phyloP scores from a whole-genome alignment of 1,284 basidiomycete species.

The Moniliophthora roreri region DNA sequence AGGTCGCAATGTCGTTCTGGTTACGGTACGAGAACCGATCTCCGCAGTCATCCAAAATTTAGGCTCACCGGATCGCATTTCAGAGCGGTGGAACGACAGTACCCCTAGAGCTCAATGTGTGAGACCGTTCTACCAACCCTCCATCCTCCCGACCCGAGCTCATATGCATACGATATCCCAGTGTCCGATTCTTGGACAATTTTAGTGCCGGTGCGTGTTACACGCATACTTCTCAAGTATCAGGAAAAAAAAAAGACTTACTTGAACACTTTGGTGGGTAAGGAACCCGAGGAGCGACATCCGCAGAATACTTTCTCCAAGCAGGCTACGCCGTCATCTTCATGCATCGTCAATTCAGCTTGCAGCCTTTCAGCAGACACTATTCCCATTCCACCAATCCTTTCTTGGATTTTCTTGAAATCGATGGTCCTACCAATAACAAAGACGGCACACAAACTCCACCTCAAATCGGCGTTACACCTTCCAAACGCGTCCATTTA shows the following conservation, averaged over 20 bases:
- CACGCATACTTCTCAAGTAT: too few species aligned
- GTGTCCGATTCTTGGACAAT: slow-evolving; percentile 97
- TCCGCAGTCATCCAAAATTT: slow-evolving; percentile 8
- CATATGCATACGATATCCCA: slow-evolving; percentile 36
- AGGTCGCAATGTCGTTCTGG: slow-evolving; percentile 83
- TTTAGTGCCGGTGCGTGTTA: slow-evolving; percentile 87
- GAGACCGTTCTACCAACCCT: slow-evolving; percentile 41
- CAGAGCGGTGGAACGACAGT: slow-evolving; percentile 97
- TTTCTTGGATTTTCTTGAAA: slow-evolving; percentile 93
- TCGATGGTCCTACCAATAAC: slow-evolving; percentile 41
- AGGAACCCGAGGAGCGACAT: slow-evolving; percentile 96
- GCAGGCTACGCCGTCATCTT: slow-evolving; percentile 97
- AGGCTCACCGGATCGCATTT: slow-evolving; percentile 11
- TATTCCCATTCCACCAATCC: slow-evolving; percentile 98
- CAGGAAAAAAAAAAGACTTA: neutral
- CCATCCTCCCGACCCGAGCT: slow-evolving; percentile 12
- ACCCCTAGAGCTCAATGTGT: slow-evolving; percentile 95
- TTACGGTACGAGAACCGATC: slow-evolving; percentile 71
- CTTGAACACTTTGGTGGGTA: neutral
- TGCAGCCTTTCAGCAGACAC: slow-evolving; percentile 95
- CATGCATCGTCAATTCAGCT: slow-evolving; percentile 95
- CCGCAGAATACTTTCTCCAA: slow-evolving; percentile 95
- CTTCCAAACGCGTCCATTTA: slow-evolving; percentile 64
- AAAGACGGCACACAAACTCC: slow-evolving; percentile 22
- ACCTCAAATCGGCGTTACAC: slow-evolving; percentile 63